phyloP scores from a whole-genome alignment of 805 yeast genomes.

The Saturnispora silvae region DNA sequence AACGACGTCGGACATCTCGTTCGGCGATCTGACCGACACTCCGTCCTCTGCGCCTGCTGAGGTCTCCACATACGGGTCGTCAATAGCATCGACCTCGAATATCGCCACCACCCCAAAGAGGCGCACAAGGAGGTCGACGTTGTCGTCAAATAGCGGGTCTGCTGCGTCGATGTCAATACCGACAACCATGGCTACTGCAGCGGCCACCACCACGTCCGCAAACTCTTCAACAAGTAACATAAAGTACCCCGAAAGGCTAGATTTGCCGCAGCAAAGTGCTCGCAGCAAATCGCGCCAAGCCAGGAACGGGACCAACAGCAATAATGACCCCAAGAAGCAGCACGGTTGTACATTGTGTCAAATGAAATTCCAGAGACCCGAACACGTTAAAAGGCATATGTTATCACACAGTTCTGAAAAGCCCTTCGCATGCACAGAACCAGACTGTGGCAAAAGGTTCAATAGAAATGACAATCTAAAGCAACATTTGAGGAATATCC shows the following conservation, averaged over 20 bases:
- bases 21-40: too few relatives aligned
- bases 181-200: slow-evolving; percentile 5
- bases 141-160: too few relatives aligned
- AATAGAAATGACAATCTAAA: slow-evolving; percentile 51
- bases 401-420: slow-evolving; percentile 48
- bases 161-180: slow-evolving; percentile 1
- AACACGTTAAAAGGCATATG: slow-evolving; percentile 59
- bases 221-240: slow-evolving; percentile 10
- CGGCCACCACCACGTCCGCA: slow-evolving; percentile 7
- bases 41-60: too few relatives aligned
- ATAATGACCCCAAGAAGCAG: slow-evolving; percentile 38
- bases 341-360: slow-evolving; percentile 59
- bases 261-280: slow-evolving; percentile 26
- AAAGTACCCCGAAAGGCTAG: slow-evolving; percentile 21
- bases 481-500: slow-evolving; percentile 54
- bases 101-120: slow-evolving; percentile 7
- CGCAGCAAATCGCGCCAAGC: slow-evolving; percentile 26
- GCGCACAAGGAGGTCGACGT: too few relatives aligned
- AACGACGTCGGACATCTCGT: too few relatives aligned
- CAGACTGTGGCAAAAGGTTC: slow-evolving; percentile 43
- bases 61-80: too few relatives aligned
- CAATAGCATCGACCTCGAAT: neutral
- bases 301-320: slow-evolving; percentile 18
- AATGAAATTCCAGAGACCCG: slow-evolving; percentile 56
- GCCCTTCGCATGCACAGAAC: slow-evolving; percentile 44